These are phyloP conservation scores for Aspergillus ochraceoroseus DNA, from an alignment of 2,329 filamentous ascomycete species.

Conservation along the genomic window DNA sequence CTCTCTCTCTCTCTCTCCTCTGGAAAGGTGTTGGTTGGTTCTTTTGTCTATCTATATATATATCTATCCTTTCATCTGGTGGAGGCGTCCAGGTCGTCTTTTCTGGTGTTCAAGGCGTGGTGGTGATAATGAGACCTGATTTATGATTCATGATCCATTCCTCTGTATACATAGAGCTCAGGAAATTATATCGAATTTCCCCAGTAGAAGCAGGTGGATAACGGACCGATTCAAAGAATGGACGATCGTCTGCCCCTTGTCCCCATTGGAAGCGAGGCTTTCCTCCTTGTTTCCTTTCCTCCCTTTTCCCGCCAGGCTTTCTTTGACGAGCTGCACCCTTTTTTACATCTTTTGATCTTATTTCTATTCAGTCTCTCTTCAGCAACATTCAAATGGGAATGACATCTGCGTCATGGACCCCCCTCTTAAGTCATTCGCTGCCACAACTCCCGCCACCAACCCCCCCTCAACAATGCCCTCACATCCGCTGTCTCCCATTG, in stretches of 20 bases:
- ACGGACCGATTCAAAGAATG: too few species aligned
- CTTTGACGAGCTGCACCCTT: not conserved
- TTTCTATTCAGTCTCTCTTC: not conserved
- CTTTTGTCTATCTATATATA: too few species aligned
- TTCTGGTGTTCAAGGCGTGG: too few species aligned
- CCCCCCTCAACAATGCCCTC: constrained; percentile 16
- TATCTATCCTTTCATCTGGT: too few species aligned
- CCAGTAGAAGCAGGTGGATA: too few species aligned
- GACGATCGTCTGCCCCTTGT: constrained; percentile 19
- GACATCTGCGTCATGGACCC: constrained; percentile 30
- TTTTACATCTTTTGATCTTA: constrained; percentile 3
- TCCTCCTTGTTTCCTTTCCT: constrained; percentile 17
- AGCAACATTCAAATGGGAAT: constrained; percentile 16
- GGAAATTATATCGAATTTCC: not conserved
- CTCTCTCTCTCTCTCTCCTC: too few species aligned
- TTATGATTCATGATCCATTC: not conserved
- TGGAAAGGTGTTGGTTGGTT: too few species aligned
- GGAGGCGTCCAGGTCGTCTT: too few species aligned
- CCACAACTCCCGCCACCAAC: constrained; percentile 19
- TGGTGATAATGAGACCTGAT: too few species aligned
- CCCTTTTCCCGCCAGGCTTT: constrained; percentile 6
- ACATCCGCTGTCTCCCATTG: constrained; percentile 16
- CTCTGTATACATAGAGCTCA: not conserved
- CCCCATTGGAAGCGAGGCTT: not conserved
- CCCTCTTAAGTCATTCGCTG: constrained; percentile 26